Conservation (phyloP, 129 eudicot genomes). For the Saposhnikovia divaricata region DNA sequence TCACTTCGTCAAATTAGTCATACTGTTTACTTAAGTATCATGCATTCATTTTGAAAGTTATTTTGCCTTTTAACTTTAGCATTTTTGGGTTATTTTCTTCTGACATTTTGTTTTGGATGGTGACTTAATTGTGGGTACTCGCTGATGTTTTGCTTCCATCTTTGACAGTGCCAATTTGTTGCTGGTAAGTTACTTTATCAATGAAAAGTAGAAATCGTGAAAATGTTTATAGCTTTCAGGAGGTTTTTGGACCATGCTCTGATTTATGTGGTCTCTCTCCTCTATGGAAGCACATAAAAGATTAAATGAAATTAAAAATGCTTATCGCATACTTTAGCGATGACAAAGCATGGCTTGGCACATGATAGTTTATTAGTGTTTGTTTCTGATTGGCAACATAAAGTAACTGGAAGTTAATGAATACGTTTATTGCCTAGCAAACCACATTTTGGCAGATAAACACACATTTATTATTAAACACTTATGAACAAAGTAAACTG, state of each 20-base stretch:
- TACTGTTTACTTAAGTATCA: not conserved
- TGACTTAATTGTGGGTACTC: slow-evolving; percentile 15
- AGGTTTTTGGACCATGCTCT: not conserved
- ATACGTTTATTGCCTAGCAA: not conserved
- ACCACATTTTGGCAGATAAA: not conserved
- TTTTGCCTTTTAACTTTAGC: not conserved
- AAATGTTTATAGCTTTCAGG: not conserved
- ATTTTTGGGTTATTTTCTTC: not conserved
- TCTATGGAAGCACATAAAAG: not conserved
- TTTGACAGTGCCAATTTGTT: slow-evolving; percentile 88
- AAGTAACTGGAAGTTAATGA: not conserved
- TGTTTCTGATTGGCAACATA: not conserved
- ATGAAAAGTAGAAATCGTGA: not conserved
- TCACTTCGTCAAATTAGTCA: not conserved
- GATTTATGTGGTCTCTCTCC: not conserved
- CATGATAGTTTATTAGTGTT: not conserved
- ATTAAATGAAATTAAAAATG: not conserved
- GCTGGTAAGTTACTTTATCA: slow-evolving; percentile 58
- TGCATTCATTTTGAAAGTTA: not conserved
- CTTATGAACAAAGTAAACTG: not conserved
- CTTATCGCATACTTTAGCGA: not conserved
- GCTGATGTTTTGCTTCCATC: slow-evolving; percentile 26
- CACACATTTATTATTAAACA: not conserved
- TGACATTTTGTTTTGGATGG: slow-evolving; percentile 17
- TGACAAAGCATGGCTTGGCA: not conserved